Evolutionary conservation across 2,329 filamentous ascomycete genomes (phyloP).

Genomic region (Amauroascus niger): DNA sequence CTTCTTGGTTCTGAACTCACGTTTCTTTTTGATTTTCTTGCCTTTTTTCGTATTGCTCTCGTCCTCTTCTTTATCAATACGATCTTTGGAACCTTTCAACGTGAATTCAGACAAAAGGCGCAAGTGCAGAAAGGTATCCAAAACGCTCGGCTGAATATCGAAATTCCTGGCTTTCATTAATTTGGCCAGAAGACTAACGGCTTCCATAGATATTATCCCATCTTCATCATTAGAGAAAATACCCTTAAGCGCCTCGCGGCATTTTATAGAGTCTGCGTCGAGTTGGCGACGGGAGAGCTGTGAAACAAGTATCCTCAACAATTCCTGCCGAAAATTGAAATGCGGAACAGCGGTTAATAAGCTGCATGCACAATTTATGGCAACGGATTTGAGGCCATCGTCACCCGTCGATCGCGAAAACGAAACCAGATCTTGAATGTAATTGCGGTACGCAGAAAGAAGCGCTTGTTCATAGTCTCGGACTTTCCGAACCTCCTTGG

Average conservation of each 20-base stretch:
- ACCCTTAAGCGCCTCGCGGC: constrained; percentile 65
- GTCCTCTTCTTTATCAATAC: constrained; percentile 54
- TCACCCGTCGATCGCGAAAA: constrained; percentile 48
- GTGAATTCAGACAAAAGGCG: constrained; percentile 81
- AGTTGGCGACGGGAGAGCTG: constrained; percentile 65
- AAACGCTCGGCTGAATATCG: constrained; percentile 67
- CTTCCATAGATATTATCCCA: constrained; percentile 76
- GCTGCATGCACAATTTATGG: constrained; percentile 75
- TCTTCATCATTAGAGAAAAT: constrained; percentile 84
- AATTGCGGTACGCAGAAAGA: constrained; percentile 72
- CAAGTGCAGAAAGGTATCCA: constrained; percentile 86
- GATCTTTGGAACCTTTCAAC: constrained; percentile 69
- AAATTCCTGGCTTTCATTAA: constrained; percentile 91
- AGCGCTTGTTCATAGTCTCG: constrained; percentile 80
- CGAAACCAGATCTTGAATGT: constrained; percentile 64
- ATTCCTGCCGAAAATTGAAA: constrained; percentile 88
- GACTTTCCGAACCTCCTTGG: constrained; percentile 78
- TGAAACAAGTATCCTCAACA: constrained; percentile 76
- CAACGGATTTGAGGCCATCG: constrained; percentile 55
- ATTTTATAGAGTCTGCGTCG: constrained; percentile 68
- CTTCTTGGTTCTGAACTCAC: constrained; percentile 80
- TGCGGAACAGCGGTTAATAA: constrained; percentile 76
- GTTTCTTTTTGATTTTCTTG: constrained; percentile 62
- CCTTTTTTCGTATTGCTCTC: constrained; percentile 32
- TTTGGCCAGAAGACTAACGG: constrained; percentile 72